phyloP scores from a whole-genome alignment of 345 rosid genomes.

The Euclidium syriacum region DNA sequence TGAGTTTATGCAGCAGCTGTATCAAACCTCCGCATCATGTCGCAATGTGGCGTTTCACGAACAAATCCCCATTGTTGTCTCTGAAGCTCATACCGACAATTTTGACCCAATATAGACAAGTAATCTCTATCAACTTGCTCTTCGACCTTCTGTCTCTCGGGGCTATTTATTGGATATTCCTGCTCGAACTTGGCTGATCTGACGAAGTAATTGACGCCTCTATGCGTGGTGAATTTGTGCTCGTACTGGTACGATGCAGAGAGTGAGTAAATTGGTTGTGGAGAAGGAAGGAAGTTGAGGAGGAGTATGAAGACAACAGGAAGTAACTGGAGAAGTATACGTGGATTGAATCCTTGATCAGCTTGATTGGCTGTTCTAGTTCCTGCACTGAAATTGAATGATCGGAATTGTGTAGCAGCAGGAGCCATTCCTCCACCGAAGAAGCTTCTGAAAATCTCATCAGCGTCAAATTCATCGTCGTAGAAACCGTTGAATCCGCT shows the following conservation, averaged over 20 bases:
- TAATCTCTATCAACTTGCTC: constrained; percentile 75
- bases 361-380: constrained; percentile 45
- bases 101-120: constrained; percentile 51
- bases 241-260: constrained; percentile 68
- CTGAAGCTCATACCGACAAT: constrained; percentile 82
- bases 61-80: constrained; percentile 85
- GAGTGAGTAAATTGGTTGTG: constrained; percentile 63
- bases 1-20: constrained; percentile 30
- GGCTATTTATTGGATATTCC: constrained; percentile 53
- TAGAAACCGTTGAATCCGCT: constrained; percentile 45
- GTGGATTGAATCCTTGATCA: constrained; percentile 49
- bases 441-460: constrained; percentile 92
- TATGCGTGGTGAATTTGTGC: constrained; percentile 58
- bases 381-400: constrained; percentile 61
- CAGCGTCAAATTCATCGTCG: constrained; percentile 79
- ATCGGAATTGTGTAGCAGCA: constrained; percentile 61
- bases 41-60: constrained; percentile 80
- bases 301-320: constrained; percentile 73
- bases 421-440: constrained; percentile 82
- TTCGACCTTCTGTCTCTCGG: constrained; percentile 52
- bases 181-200: constrained; percentile 70
- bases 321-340: constrained; percentile 63
- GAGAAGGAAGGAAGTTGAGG: constrained; percentile 69
- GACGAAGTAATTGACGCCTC: constrained; percentile 77
- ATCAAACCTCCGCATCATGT: constrained; percentile 61